Evolutionary conservation across 2,329 filamentous ascomycete genomes (phyloP), one percentile per base, ranked within the genome.

Genomic region (Colletotrichum gloeosporioides): DNA sequence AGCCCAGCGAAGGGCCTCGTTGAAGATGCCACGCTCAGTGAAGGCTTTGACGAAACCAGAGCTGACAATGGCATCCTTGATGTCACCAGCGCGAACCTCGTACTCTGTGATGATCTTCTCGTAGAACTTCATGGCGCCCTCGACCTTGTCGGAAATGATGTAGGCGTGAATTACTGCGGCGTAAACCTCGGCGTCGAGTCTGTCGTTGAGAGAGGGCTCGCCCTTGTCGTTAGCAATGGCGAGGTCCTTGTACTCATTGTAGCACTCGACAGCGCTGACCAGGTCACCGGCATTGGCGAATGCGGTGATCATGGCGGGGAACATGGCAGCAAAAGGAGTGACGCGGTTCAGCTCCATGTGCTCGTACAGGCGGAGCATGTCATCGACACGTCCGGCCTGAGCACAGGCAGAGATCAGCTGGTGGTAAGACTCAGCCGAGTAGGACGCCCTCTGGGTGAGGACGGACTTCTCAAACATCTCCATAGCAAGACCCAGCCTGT

Each of bases 251-350:
- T 99, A 99, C 85, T 98, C 95, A 78, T 98, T 96, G 86, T 98
- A 99, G 85, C 95, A 96, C 83, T 98, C 96, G 8, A 99, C 95
- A 25, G 96, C 97, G 80, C 95, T 98, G 80, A 93, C 90, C 61
- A 99, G 87, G 82, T 99, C 96, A 66, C 96, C 95, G 13, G 91
- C 91, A 57, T 91, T 91, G 77, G 95, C 95, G 82, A 98, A 99
- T 1, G 96, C 96, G n/a, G 94, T 93, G 83, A 99, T 98, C 95
- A 99, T 98, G 22, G 93, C 91, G 2, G 96, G 94, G 86, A 98
- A 99, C 69, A 96, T 95, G 62, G 94, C 92, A 8, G 95, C 93
- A 75, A 94, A 93, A 0, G 96, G 95, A 18, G 92, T 90, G 27
- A 95, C 91, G 73, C 93, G 93, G 79, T 91, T 93, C 44, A 90